Evolutionary conservation across 2,329 filamentous ascomycete species (phyloP).

Genomic region (Paecilomyces variotii): DNA sequence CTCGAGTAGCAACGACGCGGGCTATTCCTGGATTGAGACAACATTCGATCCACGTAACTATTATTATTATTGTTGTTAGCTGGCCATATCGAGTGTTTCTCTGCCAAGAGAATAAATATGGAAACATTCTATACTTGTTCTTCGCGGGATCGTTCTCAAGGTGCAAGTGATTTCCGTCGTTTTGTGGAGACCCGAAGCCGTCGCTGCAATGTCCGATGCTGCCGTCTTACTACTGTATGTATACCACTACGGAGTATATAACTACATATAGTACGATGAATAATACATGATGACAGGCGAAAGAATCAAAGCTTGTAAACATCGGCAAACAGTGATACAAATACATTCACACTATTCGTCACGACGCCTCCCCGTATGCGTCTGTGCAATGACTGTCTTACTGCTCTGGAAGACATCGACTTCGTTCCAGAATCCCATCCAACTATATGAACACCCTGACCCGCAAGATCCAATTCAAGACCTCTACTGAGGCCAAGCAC

Average conservation of each 20-base stretch:
- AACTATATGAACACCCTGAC: not conserved
- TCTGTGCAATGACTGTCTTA: not conserved
- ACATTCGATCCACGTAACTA: not conserved
- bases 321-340: not conserved
- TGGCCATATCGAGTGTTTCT: not conserved
- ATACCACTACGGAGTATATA: not conserved
- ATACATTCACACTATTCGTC: not conserved
- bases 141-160: not conserved
- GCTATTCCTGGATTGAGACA: not conserved
- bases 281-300: not conserved
- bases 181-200: not conserved
- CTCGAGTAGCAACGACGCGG: not conserved
- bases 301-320: not conserved
- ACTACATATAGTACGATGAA: too few species aligned
- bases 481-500: constrained; percentile 1
- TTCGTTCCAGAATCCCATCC: not conserved
- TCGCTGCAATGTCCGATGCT: not conserved
- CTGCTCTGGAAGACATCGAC: not conserved
- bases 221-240: not conserved
- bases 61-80: not conserved
- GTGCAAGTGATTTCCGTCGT: not conserved
- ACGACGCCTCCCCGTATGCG: not conserved
- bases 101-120: not conserved
- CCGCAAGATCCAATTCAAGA: not conserved
- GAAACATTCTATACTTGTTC: not conserved